These are phyloP conservation scores for Xylariaceae sp. DNA, from an alignment of 2,329 filamentous ascomycete genomes.

Conservation along the genomic window DNA sequence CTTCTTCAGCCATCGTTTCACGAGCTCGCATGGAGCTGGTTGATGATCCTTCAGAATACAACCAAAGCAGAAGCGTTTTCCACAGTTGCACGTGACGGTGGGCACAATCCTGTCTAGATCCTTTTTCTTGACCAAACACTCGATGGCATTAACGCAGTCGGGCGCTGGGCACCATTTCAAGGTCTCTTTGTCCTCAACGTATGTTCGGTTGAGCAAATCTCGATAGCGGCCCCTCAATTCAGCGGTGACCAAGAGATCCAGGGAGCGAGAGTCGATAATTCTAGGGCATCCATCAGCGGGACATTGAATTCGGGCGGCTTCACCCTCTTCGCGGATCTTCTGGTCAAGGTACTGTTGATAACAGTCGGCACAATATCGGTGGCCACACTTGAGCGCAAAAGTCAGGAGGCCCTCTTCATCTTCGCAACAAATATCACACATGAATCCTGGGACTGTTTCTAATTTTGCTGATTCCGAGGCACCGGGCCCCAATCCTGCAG, in stretches of 20 bases:
- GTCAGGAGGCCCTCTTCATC: conserved; percentile 71
- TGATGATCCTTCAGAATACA: conserved; percentile 88
- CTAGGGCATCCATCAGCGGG: conserved; percentile 81
- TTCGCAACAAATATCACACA: conserved; percentile 94
- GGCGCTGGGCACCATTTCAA: conserved; percentile 97
- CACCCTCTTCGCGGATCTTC: conserved; percentile 93
- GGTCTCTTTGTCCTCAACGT: conserved; percentile 92
- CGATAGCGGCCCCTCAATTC: conserved; percentile 64
- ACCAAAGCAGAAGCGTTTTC: conserved; percentile 89
- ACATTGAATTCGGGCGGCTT: conserved; percentile 91
- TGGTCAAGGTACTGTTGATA: conserved; percentile 86
- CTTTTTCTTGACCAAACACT: conserved; percentile 82
- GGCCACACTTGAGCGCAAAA: conserved; percentile 92
- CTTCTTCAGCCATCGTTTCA: conserved; percentile 96
- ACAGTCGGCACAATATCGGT: conserved; percentile 88
- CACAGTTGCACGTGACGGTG: conserved; percentile 80
- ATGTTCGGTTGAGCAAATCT: conserved; percentile 82
- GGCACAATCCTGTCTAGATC: conserved; percentile 82
- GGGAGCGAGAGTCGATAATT: conserved; percentile 83
- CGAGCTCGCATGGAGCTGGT: conserved; percentile 82
- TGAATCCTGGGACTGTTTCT: conserved; percentile 68
- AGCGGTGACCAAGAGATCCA: conserved; percentile 66
- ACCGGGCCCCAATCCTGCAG: conserved; percentile 70
- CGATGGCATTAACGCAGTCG: conserved; percentile 90
- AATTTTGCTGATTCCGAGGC: conserved; percentile 60